Percentiles rank a stretch among this genome's conserved stretches.
Conservation (phyloP, 257 asterid species). For the Scutellaria barbata region DNA sequence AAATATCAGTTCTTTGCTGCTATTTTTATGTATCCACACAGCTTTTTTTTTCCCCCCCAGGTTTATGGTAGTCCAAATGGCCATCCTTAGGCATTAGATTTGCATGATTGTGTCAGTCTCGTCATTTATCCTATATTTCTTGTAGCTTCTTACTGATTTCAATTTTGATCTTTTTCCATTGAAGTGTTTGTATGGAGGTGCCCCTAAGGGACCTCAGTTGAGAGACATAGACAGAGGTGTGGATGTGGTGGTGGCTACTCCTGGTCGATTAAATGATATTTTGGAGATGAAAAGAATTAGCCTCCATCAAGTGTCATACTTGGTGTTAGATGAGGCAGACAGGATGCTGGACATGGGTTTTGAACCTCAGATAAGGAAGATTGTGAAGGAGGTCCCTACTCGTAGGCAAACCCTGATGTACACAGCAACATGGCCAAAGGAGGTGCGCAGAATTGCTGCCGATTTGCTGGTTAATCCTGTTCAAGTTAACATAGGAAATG, state of each 20-base stretch:
- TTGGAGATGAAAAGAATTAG: slow-evolving; percentile 90
- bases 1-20: not conserved
- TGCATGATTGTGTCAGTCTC: slow-evolving; percentile 7
- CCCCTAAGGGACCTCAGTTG: slow-evolving; percentile 88
- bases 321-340: slow-evolving; percentile 99
- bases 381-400: slow-evolving; percentile 88
- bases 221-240: slow-evolving; percentile 86
- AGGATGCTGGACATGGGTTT: slow-evolving; percentile 99
- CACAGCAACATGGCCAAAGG: slow-evolving; percentile 99
- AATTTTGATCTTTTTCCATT: slow-evolving; percentile 29
- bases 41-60: too few species aligned
- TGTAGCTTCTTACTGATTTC: slow-evolving; percentile 34
- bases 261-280: slow-evolving; percentile 96
- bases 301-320: slow-evolving; percentile 86
- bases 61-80: too few species aligned
- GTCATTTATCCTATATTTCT: not conserved
- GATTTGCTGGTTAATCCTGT: slow-evolving; percentile 85
- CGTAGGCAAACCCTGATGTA: slow-evolving; percentile 95
- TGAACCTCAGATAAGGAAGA: slow-evolving; percentile 98
- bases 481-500: slow-evolving; percentile 96
- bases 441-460: slow-evolving; percentile 93
- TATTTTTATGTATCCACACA: not conserved
- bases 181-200: slow-evolving; percentile 91
- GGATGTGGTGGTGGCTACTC: slow-evolving; percentile 97
- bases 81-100: not conserved